These are phyloP conservation scores for Sugiyamaella sp. DNA, from an alignment of 1,139 yeast species.

Conservation along the genomic window DNA sequence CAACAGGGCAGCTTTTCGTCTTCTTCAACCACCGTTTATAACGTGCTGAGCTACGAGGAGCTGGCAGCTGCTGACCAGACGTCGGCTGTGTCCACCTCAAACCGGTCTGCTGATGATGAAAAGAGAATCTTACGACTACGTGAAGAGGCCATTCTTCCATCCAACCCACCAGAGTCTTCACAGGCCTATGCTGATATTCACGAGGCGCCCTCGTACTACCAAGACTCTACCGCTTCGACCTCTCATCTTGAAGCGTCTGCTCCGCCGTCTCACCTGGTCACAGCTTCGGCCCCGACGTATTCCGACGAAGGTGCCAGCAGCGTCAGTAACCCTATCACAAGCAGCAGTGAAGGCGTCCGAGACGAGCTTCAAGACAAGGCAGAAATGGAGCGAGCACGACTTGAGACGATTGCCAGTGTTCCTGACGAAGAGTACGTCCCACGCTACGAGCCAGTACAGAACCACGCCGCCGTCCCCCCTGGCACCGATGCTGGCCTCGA, in stretches of 20 bases:
- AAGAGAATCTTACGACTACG: constrained; percentile 57
- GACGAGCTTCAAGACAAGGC: constrained; percentile 32
- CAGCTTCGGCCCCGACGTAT: constrained; percentile 16
- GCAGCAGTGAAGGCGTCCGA: too few species aligned
- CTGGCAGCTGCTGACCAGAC: constrained; percentile 19
- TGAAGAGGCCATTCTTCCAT: constrained; percentile 63
- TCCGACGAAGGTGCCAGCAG: constrained; percentile 3
- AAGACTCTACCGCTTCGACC: constrained; percentile 9
- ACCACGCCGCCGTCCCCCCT: neutral
- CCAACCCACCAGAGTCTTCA: constrained; percentile 51
- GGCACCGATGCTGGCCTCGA: neutral
- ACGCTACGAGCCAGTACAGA: constrained; percentile 27
- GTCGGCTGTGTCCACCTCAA: neutral
- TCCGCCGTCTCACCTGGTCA: constrained; percentile 14
- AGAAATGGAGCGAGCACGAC: constrained; percentile 36
- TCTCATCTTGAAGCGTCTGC: constrained; percentile 13
- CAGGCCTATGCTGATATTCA: neutral
- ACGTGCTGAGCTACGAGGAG: constrained; percentile 24
- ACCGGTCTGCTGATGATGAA: constrained; percentile 41
- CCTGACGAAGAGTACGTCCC: constrained; percentile 37
- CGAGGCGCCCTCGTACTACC: constrained; percentile 9
- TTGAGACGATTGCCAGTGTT: constrained; percentile 32
- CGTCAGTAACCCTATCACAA: too few species aligned
- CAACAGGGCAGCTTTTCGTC: constrained; percentile 25
- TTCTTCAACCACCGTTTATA: constrained; percentile 21